Evolutionary conservation across 2,329 filamentous ascomycete species (phyloP).

Genomic region (Aureobasidium musti): DNA sequence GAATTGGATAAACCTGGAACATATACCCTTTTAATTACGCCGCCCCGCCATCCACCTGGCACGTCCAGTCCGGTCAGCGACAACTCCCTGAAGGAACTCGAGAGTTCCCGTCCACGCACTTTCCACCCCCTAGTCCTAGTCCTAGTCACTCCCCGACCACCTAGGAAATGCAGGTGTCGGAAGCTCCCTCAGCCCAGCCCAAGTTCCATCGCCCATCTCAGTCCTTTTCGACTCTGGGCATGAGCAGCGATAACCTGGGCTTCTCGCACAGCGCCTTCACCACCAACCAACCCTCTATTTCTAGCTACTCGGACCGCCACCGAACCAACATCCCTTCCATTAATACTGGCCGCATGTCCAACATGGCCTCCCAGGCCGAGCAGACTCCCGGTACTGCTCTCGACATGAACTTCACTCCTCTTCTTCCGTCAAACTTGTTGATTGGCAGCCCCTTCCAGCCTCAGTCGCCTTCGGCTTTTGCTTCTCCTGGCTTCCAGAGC

Average conservation of each 20-base stretch:
- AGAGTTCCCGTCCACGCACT: background rate
- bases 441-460: constrained; percentile 97
- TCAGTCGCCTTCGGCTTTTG: constrained; percentile 85
- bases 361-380: constrained; percentile 69
- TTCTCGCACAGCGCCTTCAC: constrained; percentile 92
- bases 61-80: background rate
- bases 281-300: constrained; percentile 70
- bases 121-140: background rate
- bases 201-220: constrained; percentile 55
- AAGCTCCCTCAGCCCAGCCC: constrained; percentile 57
- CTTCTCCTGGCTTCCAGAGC: constrained; percentile 87
- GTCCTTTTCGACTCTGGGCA: constrained; percentile 77
- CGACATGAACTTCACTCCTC: constrained; percentile 97
- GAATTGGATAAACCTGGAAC: constrained; percentile 23
- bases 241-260: constrained; percentile 70
- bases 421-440: constrained; percentile 90
- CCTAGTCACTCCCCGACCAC: background rate
- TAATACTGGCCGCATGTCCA: constrained; percentile 70
- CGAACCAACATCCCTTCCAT: constrained; percentile 86
- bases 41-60: constrained; percentile 9
- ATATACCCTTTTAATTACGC: constrained; percentile 28
- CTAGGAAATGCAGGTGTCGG: constrained; percentile 76
- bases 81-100: background rate
- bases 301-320: constrained; percentile 83
- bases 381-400: constrained; percentile 83